Conservation (phyloP, 345 rosid genomes). For the Boechera stricta region DNA sequence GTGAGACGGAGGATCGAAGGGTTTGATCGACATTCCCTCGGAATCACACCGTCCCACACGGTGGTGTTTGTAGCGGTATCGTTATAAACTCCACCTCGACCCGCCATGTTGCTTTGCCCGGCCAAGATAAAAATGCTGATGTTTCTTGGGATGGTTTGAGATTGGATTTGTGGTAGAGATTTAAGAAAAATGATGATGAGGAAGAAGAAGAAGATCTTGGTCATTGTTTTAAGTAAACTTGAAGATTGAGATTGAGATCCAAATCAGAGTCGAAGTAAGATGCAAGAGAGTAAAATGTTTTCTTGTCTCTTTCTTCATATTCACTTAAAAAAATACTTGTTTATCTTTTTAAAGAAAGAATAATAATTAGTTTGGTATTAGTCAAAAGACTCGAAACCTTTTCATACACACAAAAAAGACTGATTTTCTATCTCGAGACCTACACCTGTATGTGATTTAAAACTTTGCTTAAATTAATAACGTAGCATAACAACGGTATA, state of each 20-base stretch:
- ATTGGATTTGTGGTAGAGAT: slow-evolving; percentile 23
- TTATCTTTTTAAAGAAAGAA: slow-evolving; percentile 20
- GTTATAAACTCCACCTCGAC: slow-evolving; percentile 76
- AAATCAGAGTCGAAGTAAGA: slow-evolving; percentile 30
- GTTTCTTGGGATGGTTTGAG: slow-evolving; percentile 43
- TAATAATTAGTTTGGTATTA: slow-evolving; percentile 14
- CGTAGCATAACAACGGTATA: slow-evolving; percentile 19
- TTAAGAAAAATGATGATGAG: slow-evolving; percentile 34
- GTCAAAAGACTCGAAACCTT: not conserved
- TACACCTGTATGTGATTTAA: not conserved
- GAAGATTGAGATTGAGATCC: slow-evolving; percentile 41
- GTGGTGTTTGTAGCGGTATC: slow-evolving; percentile 44
- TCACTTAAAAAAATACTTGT: not conserved
- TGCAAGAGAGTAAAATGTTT: slow-evolving; percentile 34
- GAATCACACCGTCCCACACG: slow-evolving; percentile 77
- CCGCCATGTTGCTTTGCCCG: slow-evolving; percentile 97
- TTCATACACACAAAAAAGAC: slow-evolving; percentile 1
- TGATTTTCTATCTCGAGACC: slow-evolving; percentile 2
- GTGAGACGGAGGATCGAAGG: slow-evolving; percentile 58
- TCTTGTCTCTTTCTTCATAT: slow-evolving; percentile 35
- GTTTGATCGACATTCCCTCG: slow-evolving; percentile 61
- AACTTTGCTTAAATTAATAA: not conserved
- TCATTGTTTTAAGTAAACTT: not conserved
- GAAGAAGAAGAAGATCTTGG: slow-evolving; percentile 40
- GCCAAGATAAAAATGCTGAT: slow-evolving; percentile 64